A percentile compares a stretch with the other conserved stretches of the same genome.
Evolutionary conservation across 1,284 basidiomycete species (phyloP).

Genomic region (Termitomyces sp.): DNA sequence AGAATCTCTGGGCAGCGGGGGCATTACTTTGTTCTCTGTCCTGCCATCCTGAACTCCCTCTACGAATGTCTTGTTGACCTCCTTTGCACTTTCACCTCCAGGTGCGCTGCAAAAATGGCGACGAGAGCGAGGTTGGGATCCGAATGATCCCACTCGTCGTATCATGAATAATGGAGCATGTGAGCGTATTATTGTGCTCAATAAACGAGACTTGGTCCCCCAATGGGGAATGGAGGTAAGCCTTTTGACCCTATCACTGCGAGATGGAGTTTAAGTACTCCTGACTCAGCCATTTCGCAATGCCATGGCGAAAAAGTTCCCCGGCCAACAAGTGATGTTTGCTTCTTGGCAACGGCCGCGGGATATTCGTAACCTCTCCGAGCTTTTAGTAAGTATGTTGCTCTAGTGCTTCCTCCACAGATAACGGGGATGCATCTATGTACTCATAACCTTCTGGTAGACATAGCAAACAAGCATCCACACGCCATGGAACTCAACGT

Average conservation of each 20-base stretch:
- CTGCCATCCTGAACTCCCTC: neutral
- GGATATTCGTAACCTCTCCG: constrained; percentile 59
- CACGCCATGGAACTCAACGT: constrained; percentile 77
- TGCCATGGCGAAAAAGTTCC: constrained; percentile 64
- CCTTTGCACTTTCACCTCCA: constrained; percentile 19
- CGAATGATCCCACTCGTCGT: constrained; percentile 32
- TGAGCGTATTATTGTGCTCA: constrained; percentile 88
- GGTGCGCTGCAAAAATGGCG: constrained; percentile 61
- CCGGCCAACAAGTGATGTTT: constrained; percentile 61
- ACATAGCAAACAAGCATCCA: constrained; percentile 63
- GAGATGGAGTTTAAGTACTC: constrained; percentile 12
- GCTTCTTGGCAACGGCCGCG: constrained; percentile 64
- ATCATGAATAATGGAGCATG: constrained; percentile 42
- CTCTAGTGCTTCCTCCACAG: constrained; percentile 12
- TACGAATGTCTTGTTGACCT: neutral
- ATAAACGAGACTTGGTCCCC: constrained; percentile 90
- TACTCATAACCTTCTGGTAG: constrained; percentile 32
- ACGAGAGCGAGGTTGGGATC: constrained; percentile 52
- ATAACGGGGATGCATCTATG: constrained; percentile 6
- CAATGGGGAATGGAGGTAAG: constrained; percentile 79
- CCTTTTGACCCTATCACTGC: constrained; percentile 3
- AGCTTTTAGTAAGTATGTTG: constrained; percentile 68
- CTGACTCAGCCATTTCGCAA: constrained; percentile 57
- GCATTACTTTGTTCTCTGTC: neutral
- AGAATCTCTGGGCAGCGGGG: neutral